Evolutionary conservation across 2,329 filamentous ascomycete genomes (phyloP).

Genomic region (Scedosporium dehoogii): DNA sequence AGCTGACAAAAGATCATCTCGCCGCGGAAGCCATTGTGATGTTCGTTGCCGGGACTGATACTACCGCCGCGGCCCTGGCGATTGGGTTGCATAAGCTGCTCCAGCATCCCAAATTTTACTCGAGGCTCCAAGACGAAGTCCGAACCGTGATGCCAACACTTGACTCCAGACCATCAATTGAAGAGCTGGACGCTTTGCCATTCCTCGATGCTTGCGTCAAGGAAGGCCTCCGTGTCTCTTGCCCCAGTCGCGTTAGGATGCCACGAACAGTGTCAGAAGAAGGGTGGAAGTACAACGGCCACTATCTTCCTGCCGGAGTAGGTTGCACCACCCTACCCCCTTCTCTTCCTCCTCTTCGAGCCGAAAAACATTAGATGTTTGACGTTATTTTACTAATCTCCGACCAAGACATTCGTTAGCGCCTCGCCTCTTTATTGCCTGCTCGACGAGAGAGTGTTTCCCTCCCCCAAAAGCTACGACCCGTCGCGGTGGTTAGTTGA

Average conservation of each 20-base stretch:
- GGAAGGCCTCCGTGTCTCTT: constrained; percentile 8
- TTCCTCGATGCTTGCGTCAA: constrained; percentile 7
- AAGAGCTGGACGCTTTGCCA: constrained; percentile 2
- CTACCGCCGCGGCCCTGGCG: neutral
- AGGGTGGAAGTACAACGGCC: constrained; percentile 3
- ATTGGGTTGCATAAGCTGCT: constrained; percentile 5
- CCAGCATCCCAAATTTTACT: neutral
- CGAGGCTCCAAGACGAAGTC: neutral
- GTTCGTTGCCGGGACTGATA: constrained; percentile 5
- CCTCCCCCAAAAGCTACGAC: constrained; percentile 1
- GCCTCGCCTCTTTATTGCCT: constrained; percentile 6
- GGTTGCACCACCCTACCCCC: neutral
- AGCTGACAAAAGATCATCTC: neutral
- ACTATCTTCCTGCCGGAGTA: constrained; percentile 7
- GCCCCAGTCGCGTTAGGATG: constrained; percentile 8
- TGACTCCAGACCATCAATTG: neutral
- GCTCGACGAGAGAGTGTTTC: constrained; percentile 4
- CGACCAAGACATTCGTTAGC: neutral
- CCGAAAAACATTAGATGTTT: too few species aligned
- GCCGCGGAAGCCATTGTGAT: constrained; percentile 6
- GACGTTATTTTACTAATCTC: too few species aligned
- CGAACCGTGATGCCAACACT: neutral
- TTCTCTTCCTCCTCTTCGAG: neutral
- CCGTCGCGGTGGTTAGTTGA: constrained; percentile 4
- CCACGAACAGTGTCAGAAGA: constrained; percentile 5